These are phyloP conservation scores for Leptoxyphium fumago DNA, from an alignment of 2,329 filamentous ascomycete genomes.

Conservation along the genomic window DNA sequence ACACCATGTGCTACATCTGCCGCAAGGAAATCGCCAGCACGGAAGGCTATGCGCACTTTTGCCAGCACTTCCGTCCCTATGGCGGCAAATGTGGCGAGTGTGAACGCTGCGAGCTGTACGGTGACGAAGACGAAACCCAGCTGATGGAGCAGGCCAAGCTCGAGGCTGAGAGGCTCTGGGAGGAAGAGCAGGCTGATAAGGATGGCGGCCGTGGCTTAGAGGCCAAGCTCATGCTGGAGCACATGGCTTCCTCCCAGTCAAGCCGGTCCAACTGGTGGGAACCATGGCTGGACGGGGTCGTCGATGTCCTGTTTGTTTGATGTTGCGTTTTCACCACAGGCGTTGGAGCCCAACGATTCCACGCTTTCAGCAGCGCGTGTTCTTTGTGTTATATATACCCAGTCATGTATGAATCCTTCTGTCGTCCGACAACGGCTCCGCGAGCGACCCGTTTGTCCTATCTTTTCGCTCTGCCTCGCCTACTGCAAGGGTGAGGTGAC, in stretches of 20 bases:
- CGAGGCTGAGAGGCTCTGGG: slow-evolving; percentile 31
- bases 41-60: slow-evolving; percentile 87
- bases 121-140: slow-evolving; percentile 32
- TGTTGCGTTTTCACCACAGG: too few relatives aligned
- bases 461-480: too few relatives aligned
- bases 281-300: not conserved
- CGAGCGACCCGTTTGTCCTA: too few relatives aligned
- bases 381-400: too few relatives aligned
- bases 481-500: too few relatives aligned
- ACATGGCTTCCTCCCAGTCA: not conserved
- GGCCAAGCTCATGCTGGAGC: not conserved
- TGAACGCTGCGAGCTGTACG: slow-evolving; percentile 40
- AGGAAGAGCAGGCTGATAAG: slow-evolving; percentile 16
- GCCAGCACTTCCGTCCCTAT: slow-evolving; percentile 81
- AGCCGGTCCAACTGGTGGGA: not conserved
- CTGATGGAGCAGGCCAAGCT: slow-evolving; percentile 27
- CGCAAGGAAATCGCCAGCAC: slow-evolving; percentile 41
- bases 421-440: too few relatives aligned
- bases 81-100: slow-evolving; percentile 66
- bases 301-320: not conserved
- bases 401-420: too few relatives aligned
- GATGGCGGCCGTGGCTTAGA: slow-evolving; percentile 1
- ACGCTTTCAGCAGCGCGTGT: too few relatives aligned
- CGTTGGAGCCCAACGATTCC: too few relatives aligned
- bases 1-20: slow-evolving; percentile 97